Evolutionary conservation across 805 yeast species (phyloP), one percentile per base, ranked within the genome.

Genomic region (Yarrowia divulgata): DNA sequence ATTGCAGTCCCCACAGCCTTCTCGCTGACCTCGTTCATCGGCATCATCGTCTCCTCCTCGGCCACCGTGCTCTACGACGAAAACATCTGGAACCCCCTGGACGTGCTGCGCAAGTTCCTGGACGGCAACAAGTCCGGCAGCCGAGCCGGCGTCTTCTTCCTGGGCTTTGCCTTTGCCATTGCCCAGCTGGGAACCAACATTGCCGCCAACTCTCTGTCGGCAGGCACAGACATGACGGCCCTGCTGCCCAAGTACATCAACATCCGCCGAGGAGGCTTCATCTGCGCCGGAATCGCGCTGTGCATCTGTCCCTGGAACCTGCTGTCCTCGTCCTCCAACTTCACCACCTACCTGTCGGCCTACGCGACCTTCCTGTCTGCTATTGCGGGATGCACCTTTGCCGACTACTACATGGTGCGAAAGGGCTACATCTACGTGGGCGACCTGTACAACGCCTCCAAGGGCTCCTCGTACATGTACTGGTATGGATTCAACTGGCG

Each of bases 301-400:
- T 85, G 86, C 69, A 87, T 90, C 71, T 88, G 93, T 76, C 97
- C 97, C 54, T 91, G 97, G 97, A 84, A 90, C 74, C 84, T 91
- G 75, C 81, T 88, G 76, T 81, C 89, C 4, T 82, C 90, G 5
- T 86, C 92, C 0, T 86, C 87, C 43, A 88, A 84, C 79, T 91
- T 91, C 80, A 88, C 95, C 43, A 88, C 93, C 8, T 91, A 90
- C 74, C 80, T 92, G 69, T 84, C 90, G 48, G 95, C 97, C 0
- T 91, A 91, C 77, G 83, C 96, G 0, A 92, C 91, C 16, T 91
- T 92, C 83, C 81, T 92, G 67, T 88, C 93, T 13, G 85, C 96
- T 32, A 89, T 92, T 76, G 92, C 94, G 8, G 97, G 97, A 72
- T 90, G 88, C 43, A 71, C 79, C 35, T 70, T 73, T 45, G 82